These are phyloP conservation scores for Periglandula ipomoeae DNA, from an alignment of 2,329 filamentous ascomycete genomes.

Conservation along the genomic window DNA sequence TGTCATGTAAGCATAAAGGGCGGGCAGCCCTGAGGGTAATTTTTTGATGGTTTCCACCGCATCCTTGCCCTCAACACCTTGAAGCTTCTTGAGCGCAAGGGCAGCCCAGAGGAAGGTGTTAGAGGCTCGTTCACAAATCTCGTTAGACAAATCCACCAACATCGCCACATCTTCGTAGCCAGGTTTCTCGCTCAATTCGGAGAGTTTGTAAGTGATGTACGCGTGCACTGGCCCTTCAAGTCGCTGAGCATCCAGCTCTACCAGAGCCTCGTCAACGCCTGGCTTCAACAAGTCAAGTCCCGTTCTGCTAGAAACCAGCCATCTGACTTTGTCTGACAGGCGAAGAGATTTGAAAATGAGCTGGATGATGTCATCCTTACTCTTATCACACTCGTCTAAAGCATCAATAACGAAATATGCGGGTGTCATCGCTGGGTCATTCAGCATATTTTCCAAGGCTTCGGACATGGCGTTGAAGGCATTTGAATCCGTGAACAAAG, in stretches of 20 bases:
- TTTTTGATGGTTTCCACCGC: constrained; percentile 5
- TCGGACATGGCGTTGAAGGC: constrained; percentile 22
- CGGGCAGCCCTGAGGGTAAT: constrained; percentile 5
- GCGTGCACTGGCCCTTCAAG: constrained; percentile 25
- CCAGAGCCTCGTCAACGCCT: constrained; percentile 22
- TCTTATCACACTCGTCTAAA: constrained; percentile 35
- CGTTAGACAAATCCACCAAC: constrained; percentile 6
- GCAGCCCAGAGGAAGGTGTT: constrained; percentile 14
- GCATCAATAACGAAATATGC: constrained; percentile 36
- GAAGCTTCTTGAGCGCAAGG: constrained; percentile 9
- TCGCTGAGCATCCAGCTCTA: constrained; percentile 28
- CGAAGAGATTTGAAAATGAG: constrained; percentile 22
- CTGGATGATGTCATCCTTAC: constrained; percentile 23
- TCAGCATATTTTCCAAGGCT: constrained; percentile 32
- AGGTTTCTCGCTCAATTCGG: background rate
- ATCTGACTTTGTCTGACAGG: constrained; percentile 23
- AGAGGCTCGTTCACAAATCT: constrained; percentile 7
- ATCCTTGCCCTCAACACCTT: constrained; percentile 7
- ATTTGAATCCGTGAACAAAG: constrained; percentile 29
- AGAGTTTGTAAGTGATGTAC: constrained; percentile 29
- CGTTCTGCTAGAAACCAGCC: constrained; percentile 32
- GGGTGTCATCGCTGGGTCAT: constrained; percentile 22
- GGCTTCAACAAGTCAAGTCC: constrained; percentile 16
- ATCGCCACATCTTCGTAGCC: constrained; percentile 5
- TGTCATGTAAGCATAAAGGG: constrained; percentile 6